These are phyloP conservation scores for Miscanthus lutarioriparius DNA, from an alignment of 176 grass and related monocot genomes.

Conservation along the genomic window DNA sequence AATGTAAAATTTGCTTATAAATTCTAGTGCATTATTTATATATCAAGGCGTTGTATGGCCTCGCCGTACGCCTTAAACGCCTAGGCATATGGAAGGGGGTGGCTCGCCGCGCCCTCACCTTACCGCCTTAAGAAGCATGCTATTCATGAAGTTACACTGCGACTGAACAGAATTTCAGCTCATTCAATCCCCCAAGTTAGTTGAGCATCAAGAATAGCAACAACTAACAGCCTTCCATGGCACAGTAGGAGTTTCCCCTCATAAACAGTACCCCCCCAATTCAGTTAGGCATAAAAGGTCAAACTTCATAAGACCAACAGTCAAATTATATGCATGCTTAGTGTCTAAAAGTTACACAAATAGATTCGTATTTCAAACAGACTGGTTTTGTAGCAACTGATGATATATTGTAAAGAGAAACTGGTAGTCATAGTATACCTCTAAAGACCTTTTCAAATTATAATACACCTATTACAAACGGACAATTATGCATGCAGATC, in stretches of 20 bases:
- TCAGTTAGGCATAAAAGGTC: not conserved
- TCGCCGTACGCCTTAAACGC: not conserved
- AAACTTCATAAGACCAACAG: not conserved
- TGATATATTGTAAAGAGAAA: not conserved
- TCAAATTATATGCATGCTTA: not conserved
- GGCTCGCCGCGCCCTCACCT: not conserved
- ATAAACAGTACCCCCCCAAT: not conserved
- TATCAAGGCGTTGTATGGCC: not conserved
- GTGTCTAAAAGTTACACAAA: not conserved
- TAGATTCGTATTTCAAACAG: not conserved
- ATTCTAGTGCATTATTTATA: not conserved
- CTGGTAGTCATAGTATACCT: not conserved
- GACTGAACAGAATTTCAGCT: not conserved
- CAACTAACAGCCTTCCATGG: constrained; percentile 17
- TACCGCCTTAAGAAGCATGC: not conserved
- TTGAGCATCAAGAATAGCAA: constrained; percentile 13
- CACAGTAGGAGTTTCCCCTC: not conserved
- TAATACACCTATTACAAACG: not conserved
- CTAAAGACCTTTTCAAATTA: not conserved
- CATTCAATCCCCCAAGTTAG: not conserved
- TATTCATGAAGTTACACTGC: not conserved
- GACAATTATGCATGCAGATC: not conserved
- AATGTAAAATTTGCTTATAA: not conserved
- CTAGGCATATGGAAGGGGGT: not conserved
- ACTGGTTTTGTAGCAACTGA: not conserved